phyloP scores from a whole-genome alignment of 257 asterid species.

The Ilex asprella region DNA sequence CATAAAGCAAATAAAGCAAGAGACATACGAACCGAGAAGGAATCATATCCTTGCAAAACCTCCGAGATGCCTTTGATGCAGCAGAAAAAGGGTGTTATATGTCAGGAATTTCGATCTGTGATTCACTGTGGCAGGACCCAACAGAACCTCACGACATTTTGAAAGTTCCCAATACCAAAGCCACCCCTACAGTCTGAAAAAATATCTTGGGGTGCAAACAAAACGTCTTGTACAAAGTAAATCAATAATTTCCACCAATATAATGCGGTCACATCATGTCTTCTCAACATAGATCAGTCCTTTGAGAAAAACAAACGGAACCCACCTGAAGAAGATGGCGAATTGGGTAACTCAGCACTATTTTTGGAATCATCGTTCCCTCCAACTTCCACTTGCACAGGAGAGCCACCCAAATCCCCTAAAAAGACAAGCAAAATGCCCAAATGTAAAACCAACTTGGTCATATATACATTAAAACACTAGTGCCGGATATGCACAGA shows the following conservation, averaged over 20 bases:
- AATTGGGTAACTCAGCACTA: slow-evolving; percentile 67
- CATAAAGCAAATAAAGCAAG: slow-evolving; percentile 62
- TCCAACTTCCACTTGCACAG: slow-evolving; percentile 61
- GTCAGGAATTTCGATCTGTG: slow-evolving; percentile 56
- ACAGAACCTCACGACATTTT: slow-evolving; percentile 60
- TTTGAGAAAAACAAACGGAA: slow-evolving; percentile 95
- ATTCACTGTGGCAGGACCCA: slow-evolving; percentile 87
- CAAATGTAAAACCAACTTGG: slow-evolving; percentile 6
- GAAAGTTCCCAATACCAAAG: slow-evolving; percentile 95
- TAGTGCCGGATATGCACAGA: not conserved
- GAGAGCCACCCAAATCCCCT: slow-evolving; percentile 84
- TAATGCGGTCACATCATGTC: slow-evolving; percentile 90
- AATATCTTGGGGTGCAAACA: slow-evolving; percentile 59
- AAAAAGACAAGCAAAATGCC: slow-evolving; percentile 12
- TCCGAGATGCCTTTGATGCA: slow-evolving; percentile 57
- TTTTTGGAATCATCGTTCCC: slow-evolving; percentile 60
- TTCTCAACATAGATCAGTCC: slow-evolving; percentile 99
- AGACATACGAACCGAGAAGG: slow-evolving; percentile 91
- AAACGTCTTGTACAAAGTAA: slow-evolving; percentile 66
- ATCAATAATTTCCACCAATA: slow-evolving; percentile 76
- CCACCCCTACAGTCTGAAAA: slow-evolving; percentile 80
- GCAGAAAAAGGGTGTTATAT: slow-evolving; percentile 50
- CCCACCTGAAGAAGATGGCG: slow-evolving; percentile 99
- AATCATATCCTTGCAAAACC: slow-evolving; percentile 46
- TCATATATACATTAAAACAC: not conserved